phyloP scores from a whole-genome alignment of 768 basidiomycete genomes.

The Hemileccinum rubropunctum region DNA sequence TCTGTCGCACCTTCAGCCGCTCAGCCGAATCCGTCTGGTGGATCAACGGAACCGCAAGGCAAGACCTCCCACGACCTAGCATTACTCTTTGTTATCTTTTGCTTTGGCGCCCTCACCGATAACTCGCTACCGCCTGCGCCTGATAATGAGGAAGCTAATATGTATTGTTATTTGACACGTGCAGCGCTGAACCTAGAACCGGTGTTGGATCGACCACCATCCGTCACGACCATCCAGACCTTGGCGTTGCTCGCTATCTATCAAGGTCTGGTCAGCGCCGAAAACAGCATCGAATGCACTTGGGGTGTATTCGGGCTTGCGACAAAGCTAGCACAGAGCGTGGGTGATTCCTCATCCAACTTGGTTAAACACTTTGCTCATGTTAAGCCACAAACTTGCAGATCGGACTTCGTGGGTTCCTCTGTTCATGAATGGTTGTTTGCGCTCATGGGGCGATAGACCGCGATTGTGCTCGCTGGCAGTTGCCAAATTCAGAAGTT shows the following conservation, averaged over 20 bases:
- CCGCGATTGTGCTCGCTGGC: slow-evolving; percentile 72
- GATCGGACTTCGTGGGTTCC: slow-evolving; percentile 65
- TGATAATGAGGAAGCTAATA: slow-evolving; percentile 50
- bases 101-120: slow-evolving; percentile 61
- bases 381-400: slow-evolving; percentile 22
- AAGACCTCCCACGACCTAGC: slow-evolving; percentile 58
- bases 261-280: slow-evolving; percentile 62
- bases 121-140: slow-evolving; percentile 48
- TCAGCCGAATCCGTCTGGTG: slow-evolving; percentile 4
- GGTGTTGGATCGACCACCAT: slow-evolving; percentile 66
- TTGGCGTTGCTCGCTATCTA: slow-evolving; percentile 69
- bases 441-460: slow-evolving; percentile 41
- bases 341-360: slow-evolving; percentile 34
- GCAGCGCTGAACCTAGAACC: slow-evolving; percentile 66
- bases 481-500: slow-evolving; percentile 55
- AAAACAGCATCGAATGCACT: slow-evolving; percentile 67
- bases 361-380: not conserved
- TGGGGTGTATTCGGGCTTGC: slow-evolving; percentile 67
- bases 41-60: slow-evolving; percentile 10
- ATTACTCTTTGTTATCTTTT: slow-evolving; percentile 59
- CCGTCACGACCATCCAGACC: slow-evolving; percentile 67
- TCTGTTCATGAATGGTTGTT: not conserved
- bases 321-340: slow-evolving; percentile 66
- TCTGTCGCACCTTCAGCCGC: slow-evolving; percentile 22
- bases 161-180: slow-evolving; percentile 59